Percentiles rank a stretch among this genome's conserved stretches.
phyloP scores from a whole-genome alignment of 1,284 basidiomycete species.

The Puccinia hordei region DNA sequence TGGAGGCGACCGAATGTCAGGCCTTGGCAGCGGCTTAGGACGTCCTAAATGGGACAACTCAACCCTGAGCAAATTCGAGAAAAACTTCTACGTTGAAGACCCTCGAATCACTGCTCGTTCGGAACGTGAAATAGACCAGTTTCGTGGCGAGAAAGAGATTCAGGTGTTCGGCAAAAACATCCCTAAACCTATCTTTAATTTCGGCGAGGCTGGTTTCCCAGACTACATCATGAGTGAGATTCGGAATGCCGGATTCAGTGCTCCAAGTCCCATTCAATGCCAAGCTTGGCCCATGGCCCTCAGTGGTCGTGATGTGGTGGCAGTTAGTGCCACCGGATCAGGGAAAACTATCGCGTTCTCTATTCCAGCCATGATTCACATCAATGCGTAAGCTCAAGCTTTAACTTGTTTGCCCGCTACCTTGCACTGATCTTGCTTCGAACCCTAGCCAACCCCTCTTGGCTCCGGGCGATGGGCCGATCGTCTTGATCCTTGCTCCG shows the following conservation, averaged over 20 bases:
- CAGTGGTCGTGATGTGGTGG: constrained; percentile 88
- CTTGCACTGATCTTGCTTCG: constrained; percentile 16
- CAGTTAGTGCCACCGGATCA: constrained; percentile 93
- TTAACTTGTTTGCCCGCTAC: neutral
- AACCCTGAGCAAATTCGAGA: constrained; percentile 70
- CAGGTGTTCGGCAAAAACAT: constrained; percentile 85
- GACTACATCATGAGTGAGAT: constrained; percentile 94
- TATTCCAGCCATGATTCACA: constrained; percentile 97
- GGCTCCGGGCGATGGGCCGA: constrained; percentile 90
- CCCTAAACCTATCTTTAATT: constrained; percentile 84
- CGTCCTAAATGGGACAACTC: constrained; percentile 78
- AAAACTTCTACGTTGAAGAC: constrained; percentile 97
- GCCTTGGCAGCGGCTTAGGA: constrained; percentile 79
- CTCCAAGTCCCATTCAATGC: constrained; percentile 92
- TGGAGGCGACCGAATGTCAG: constrained; percentile 75
- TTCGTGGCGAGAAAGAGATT: constrained; percentile 81
- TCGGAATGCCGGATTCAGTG: constrained; percentile 83
- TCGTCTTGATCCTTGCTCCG: constrained; percentile 92
- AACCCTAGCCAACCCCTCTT: constrained; percentile 79
- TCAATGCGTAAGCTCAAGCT: constrained; percentile 78
- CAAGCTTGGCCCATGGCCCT: constrained; percentile 99
- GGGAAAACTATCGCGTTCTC: constrained; percentile 98
- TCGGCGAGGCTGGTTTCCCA: constrained; percentile 93
- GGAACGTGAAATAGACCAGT: constrained; percentile 85
- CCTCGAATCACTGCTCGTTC: constrained; percentile 75